phyloP scores from a whole-genome alignment of 2,329 filamentous ascomycete species.

The Ceratocystis harringtonii region DNA sequence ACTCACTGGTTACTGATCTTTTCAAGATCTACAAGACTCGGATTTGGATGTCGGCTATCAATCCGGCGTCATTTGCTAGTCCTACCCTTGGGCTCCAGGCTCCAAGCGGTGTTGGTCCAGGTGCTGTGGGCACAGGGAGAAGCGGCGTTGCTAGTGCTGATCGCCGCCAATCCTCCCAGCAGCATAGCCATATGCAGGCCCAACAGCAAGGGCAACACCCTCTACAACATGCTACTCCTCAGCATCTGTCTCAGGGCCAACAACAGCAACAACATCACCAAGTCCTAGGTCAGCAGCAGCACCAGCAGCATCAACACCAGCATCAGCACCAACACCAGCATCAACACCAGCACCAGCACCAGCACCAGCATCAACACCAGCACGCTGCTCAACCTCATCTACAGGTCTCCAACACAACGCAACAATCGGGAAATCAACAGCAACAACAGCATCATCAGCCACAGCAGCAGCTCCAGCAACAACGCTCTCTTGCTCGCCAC shows the following conservation, averaged over 20 bases:
- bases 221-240: conserved; percentile 20
- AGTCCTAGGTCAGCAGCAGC: not conserved
- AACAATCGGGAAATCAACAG: conserved; percentile 26
- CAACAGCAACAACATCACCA: conserved; percentile 1
- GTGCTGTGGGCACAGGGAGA: conserved; percentile 45
- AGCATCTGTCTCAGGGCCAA: conserved; percentile 10
- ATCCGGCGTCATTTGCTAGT: conserved; percentile 85
- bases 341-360: not conserved
- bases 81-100: conserved; percentile 58
- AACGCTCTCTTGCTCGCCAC: not conserved
- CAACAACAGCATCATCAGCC: conserved; percentile 16
- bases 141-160: conserved; percentile 31
- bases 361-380: conserved; percentile 1
- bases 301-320: conserved; percentile 19
- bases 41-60: conserved; percentile 99
- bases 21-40: conserved; percentile 99
- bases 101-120: conserved; percentile 50
- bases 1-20: conserved; percentile 86
- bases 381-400: not conserved
- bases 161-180: conserved; percentile 31
- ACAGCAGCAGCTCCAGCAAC: conserved; percentile 17
- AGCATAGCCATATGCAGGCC: conserved; percentile 27
- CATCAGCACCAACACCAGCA: not conserved
- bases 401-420: conserved; percentile 15
- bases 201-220: conserved; percentile 20